Evolutionary conservation across 257 asterid species (phyloP).

Genomic region (Lantana camara): DNA sequence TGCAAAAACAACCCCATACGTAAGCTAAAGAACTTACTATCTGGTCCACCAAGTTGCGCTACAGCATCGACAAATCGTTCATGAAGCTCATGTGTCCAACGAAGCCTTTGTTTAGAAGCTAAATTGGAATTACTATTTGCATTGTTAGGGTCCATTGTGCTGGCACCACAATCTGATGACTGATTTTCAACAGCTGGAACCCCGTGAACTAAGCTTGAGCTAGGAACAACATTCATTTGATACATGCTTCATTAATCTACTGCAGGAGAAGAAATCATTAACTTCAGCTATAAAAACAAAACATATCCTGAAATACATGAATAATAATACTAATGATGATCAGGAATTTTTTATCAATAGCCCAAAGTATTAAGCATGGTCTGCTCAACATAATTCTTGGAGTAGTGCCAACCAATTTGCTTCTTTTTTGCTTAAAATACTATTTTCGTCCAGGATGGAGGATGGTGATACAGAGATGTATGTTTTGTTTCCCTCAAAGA

Average conservation of each 20-base stretch:
- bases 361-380: neutral
- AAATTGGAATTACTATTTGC: slow-evolving; percentile 55
- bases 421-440: neutral
- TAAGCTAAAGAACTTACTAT: slow-evolving; percentile 55
- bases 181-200: slow-evolving; percentile 33
- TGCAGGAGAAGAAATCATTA: slow-evolving; percentile 14
- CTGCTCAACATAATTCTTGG: slow-evolving; percentile 11
- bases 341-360: neutral
- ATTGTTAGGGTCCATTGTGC: slow-evolving; percentile 65
- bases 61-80: slow-evolving; percentile 91
- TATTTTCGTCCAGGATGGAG: neutral
- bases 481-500: neutral
- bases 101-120: slow-evolving; percentile 86
- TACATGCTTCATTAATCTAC: slow-evolving; percentile 37
- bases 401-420: neutral
- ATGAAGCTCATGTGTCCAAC: slow-evolving; percentile 95
- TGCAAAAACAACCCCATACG: slow-evolving; percentile 7
- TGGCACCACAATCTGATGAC: slow-evolving; percentile 35
- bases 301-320: neutral
- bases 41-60: slow-evolving; percentile 97
- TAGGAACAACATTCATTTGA: slow-evolving; percentile 32
- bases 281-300: slow-evolving; percentile 9
- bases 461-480: neutral
- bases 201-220: slow-evolving; percentile 39
- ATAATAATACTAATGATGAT: neutral